Base-by-base conservation (phyloP, 306 rosid genomes). In the Castanospermum australe region DNA sequence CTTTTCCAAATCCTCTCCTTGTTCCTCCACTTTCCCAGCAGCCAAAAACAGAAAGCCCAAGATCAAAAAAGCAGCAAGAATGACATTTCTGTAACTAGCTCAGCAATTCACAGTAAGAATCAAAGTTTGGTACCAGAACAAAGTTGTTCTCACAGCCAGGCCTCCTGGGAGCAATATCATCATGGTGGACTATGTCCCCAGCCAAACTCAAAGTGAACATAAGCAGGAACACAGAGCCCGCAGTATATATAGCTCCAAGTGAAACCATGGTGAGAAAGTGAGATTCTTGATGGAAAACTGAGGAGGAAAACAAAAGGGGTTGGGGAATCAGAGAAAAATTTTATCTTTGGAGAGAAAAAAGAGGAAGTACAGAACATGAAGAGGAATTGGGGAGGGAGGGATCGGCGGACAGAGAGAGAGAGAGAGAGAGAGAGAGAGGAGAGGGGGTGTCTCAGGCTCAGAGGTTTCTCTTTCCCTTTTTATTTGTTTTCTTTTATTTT, bases 141-240 rank as follows among this genome's bases (percentile, higher is more conserved):
- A 94, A 94, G 88, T 92, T 81, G 89, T 94, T 94, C 1, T 92
- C 90, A 63, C 99, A 94, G 24, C 99, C 99, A 81, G 97, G 97
- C 56, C 88, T 84, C 84, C 67, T 84, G 17, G 99, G 99, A 79
- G 99, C 88, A 42, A 72, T 24, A 73, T 79, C 32, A 39, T 94
- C 99, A 15, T 73, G 91, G 76, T 94, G 99, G 25, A 94, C 99
- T 85, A 94, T 92, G 36, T 94, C 99, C 15, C 97, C 97, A 61
- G 94, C 97, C 13, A 89, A 86, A 74, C 77, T 85, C 30, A 85
- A 2, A 68, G 82, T 76, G 66, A 84, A 11, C 63, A 67, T 50
- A 60, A 89, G 74, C 80, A 86, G 38, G 75, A 88, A 71, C 50
- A 87, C 83, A 76, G 62, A 61, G 17, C 84, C 45, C 61, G 79